Evolutionary conservation across 768 basidiomycete species (phyloP), one percentile per base, ranked within the genome.

Genomic region (Sarcomyxa edulis): DNA sequence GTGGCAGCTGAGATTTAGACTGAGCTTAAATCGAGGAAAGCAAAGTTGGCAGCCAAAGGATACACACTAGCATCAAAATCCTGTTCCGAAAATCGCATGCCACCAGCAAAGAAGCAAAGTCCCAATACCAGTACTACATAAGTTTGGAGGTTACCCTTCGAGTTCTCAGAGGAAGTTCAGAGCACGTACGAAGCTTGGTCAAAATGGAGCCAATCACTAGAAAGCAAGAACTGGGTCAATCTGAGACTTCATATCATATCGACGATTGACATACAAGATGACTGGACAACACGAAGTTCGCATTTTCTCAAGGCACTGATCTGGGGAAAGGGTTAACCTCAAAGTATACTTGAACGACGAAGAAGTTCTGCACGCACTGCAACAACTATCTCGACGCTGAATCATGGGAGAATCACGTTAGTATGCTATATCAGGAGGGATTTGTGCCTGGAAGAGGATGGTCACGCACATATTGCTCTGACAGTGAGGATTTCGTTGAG

Each of bases 141-240:
- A 22, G 25, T 35, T 23, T 20, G 7, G 22, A n/a, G n/a, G n/a
- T n/a, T n/a, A n/a, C n/a, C 12, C 14, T 10, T 6, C 32, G 30
- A 31, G 35, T 30, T n/a, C 20, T 20, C 5, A 27, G n/a, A 7
- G 23, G 27, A 9, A 9, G 15, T 7, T 22, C 18, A 26, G 5
- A 5, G 10, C 15, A 51, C 76, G 23, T 46, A 78, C 77, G 56
- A 39, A 87, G 65, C 60, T 89, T 91, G 51, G 81, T 84, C 11
- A 93, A 61, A 57, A 93, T 88, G 1, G 83, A 80, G 1, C 90
- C 90, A 40, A 93, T 72, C 39, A 92, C 85, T 88, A n/a, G 45
- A 8, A 40, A 22, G 39, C 27, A 30, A n/a, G 15, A 35, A 36
- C 43, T 25, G n/a, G n/a, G 11, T 29, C n/a, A 26, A n/a, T n/a